These are phyloP conservation scores for Cryptosporidium canis DNA, from an alignment of 169 alveolate genomes.

Conservation along the genomic window DNA sequence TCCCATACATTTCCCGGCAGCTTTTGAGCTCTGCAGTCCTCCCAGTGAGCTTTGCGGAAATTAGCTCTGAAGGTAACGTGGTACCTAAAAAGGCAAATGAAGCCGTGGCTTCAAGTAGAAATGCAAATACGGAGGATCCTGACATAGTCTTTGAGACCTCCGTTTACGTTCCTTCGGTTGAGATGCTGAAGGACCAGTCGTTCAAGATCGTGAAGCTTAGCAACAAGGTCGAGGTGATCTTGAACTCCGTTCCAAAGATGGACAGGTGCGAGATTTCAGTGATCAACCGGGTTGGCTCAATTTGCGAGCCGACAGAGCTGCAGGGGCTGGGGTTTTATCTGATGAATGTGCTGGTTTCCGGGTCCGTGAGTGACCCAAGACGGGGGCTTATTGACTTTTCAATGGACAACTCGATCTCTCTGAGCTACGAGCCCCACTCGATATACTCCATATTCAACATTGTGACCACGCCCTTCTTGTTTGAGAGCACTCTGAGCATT, in stretches of 20 bases:
- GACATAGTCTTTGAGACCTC: not conserved
- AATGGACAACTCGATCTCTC: not conserved
- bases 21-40: not conserved
- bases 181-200: not conserved
- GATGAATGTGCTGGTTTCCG: conserved; percentile 9
- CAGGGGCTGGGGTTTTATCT: conserved; percentile 5
- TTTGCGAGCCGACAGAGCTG: not conserved
- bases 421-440: not conserved
- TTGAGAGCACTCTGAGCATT: not conserved
- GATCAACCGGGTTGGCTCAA: not conserved
- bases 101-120: not conserved
- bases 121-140: not conserved
- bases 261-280: conserved; percentile 1
- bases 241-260: not conserved
- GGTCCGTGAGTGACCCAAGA: not conserved
- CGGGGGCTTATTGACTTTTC: conserved; percentile 18
- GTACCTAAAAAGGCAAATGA: not conserved
- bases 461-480: not conserved
- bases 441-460: not conserved
- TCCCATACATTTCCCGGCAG: not conserved
- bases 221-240: not conserved
- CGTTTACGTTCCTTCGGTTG: not conserved
- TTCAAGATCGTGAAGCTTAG: not conserved
- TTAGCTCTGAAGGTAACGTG: not conserved
- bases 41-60: not conserved